Conservation (phyloP, 2,329 filamentous ascomycete species). For the Colletotrichum aenigma region DNA sequence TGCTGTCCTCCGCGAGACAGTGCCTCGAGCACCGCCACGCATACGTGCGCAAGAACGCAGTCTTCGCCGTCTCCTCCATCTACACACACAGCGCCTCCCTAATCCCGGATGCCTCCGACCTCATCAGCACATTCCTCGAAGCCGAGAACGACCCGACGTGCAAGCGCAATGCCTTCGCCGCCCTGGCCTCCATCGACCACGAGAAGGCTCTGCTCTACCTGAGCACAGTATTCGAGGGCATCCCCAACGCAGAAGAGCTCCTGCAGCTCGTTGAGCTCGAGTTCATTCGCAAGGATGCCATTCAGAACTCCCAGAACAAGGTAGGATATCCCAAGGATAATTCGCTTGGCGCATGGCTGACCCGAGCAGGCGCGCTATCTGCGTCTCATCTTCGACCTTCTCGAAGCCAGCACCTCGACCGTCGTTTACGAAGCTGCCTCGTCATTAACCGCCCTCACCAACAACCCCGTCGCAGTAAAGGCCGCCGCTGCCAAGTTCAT, state of each 20-base stretch:
- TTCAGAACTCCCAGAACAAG: conserved; percentile 94
- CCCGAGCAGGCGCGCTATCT: conserved; percentile 79
- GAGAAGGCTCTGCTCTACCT: conserved; percentile 90
- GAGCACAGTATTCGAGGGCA: conserved; percentile 87
- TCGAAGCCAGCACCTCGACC: conserved; percentile 91
- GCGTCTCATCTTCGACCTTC: conserved; percentile 91
- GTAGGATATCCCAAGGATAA: conserved; percentile 44
- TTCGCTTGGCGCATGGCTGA: not conserved
- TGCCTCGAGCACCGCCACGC: conserved; percentile 96
- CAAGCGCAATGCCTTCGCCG: conserved; percentile 97
- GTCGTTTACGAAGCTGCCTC: conserved; percentile 98
- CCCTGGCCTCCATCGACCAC: conserved; percentile 88
- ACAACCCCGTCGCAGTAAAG: conserved; percentile 96
- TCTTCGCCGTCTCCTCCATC: conserved; percentile 93
- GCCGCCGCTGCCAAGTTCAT: conserved; percentile 96
- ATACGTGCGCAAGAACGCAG: conserved; percentile 97
- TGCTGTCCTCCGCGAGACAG: conserved; percentile 87
- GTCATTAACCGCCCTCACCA: conserved; percentile 90
- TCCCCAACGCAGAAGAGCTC: conserved; percentile 92
- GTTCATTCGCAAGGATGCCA: conserved; percentile 97
- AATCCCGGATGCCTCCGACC: conserved; percentile 93
- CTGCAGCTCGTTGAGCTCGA: conserved; percentile 93
- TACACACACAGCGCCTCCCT: conserved; percentile 88
- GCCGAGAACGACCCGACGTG: conserved; percentile 92
- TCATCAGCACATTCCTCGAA: conserved; percentile 88